Evolutionary conservation across 345 rosid genomes (phyloP), one percentile per base, ranked within the genome.

Genomic region (Lepidium didymum): DNA sequence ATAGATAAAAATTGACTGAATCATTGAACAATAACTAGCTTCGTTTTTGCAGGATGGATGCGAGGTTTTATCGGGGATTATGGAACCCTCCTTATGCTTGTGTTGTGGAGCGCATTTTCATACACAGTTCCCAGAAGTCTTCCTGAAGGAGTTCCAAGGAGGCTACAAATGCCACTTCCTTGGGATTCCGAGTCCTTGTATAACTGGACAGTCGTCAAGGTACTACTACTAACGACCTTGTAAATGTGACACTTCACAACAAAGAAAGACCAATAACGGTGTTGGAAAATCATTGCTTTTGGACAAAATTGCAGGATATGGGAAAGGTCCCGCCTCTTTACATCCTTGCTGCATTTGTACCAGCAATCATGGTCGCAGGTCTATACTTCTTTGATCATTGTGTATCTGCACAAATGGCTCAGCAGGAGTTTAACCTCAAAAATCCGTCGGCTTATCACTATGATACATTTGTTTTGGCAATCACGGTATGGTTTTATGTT

Each of bases 321-420:
- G 70, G 80, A 29, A 82, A 62, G 59, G 96, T 92, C 52, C 86
- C 92, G 10, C 74, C 76, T 15, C 67, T 54, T 10, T 89, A 84
- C 68, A 80, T 89, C 25, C 77, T 89, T 71, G 85, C 82, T 33
- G 96, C 95, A 51, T 67, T 89, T 57, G 61, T 92, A 75, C 96
- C 95, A 11, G 95, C 95, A 61, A 35, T 85, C 71, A 87, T 92
- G 96, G 61, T 92, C 27, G 88, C 95, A 0, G 89, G 89, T 58
- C 82, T 92, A 38, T 89, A 87, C 81, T 87, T 85, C 69, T 92
- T 92, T 38, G 96, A 92, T 56, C 96, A 89, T 49, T 83, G 95
- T 29, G 90, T 89, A 15, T 90, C 96, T 33, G 85, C 95, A 3
- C 95, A 92, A 77, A 69, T 92, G 75, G 92, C 96, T 46, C 98